Base-by-base conservation (phyloP, 2,329 filamentous ascomycete species). In the Phialocephala subalpina region DNA sequence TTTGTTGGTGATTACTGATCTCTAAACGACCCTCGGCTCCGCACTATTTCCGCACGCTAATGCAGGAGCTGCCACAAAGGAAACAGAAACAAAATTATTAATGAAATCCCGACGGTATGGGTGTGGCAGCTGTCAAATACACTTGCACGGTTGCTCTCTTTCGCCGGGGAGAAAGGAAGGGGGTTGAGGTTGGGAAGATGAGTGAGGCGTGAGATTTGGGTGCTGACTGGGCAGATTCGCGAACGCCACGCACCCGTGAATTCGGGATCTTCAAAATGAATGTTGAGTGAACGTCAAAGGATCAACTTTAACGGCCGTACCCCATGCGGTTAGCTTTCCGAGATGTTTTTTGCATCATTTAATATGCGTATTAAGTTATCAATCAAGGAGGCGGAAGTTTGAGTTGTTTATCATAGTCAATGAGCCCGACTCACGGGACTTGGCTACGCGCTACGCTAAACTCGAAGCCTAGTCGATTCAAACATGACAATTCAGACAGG, bases 11-110 rank as follows among this genome's bases (percentile, higher is more conserved):
- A 53, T 53, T 53, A 53, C 49, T 53, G 49, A 53, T 53, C 49
- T 29, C n/a, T n/a, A 22, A 25, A 20, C 20, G 12, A 16, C 27
- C 49, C 49, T 53, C 49, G 49, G 49, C 49, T 29, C 49, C 49
- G 49, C 49, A 33, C 25, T 3, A 12, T 20, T 22, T 45, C 42
- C 57, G 57, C 47, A 60, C 62, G 36, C 62, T 60, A 60, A 49
- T 33, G 40, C 38, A 18, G 16, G 25, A 52, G 2, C 9, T 18
- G 11, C 27, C 18, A 49, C 20, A 49, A 27, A 49, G 20, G 45
- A 27, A n/a, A 27, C 20, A 11, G 22, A 27, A 49, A 12, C n/a
- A 20, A 25, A 2, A 33, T 53, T 3, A n/a, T 18, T 1, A 53
- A 29, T 27, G 4, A 27, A 11, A 53, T 53, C 2, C 49, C 49